phyloP scores from a whole-genome alignment of 495 filamentous ascomycete genomes.

The Podospora conica region DNA sequence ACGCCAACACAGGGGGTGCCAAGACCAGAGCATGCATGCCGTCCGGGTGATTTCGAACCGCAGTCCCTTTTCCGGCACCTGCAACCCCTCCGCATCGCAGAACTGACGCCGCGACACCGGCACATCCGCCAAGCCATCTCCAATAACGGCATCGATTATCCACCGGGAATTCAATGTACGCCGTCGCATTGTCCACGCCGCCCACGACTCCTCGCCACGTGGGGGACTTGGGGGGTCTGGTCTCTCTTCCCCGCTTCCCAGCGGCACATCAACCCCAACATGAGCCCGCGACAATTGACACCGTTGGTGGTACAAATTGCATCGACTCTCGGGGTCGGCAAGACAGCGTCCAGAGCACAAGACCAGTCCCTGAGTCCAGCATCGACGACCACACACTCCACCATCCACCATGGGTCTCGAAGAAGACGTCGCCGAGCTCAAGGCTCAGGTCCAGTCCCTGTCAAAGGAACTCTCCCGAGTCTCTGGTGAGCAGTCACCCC shows the following conservation, averaged over 20 bases:
- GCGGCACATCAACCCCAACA: neutral
- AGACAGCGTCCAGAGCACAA: neutral
- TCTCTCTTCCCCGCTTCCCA: neutral
- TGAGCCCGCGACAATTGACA: neutral
- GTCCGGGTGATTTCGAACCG: neutral
- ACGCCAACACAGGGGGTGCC: neutral
- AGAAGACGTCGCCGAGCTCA: constrained; percentile 38
- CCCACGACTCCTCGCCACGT: neutral
- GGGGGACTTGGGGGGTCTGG: neutral
- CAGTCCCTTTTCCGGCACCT: neutral
- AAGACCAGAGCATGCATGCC: neutral
- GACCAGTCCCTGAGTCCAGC: neutral
- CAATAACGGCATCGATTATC: neutral
- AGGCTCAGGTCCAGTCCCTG: constrained; percentile 34
- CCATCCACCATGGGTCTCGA: constrained; percentile 17
- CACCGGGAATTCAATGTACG: neutral
- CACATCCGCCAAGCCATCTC: neutral
- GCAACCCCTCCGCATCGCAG: neutral
- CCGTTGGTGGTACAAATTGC: neutral
- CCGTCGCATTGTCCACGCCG: neutral
- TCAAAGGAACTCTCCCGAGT: constrained; percentile 33
- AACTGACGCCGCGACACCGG: neutral
- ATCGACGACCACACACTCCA: constrained; percentile 4
- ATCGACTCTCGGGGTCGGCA: neutral
- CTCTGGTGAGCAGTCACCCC: constrained; percentile 18